Base-by-base conservation (phyloP, 306 rosid genomes). In the Lupinus albus region DNA sequence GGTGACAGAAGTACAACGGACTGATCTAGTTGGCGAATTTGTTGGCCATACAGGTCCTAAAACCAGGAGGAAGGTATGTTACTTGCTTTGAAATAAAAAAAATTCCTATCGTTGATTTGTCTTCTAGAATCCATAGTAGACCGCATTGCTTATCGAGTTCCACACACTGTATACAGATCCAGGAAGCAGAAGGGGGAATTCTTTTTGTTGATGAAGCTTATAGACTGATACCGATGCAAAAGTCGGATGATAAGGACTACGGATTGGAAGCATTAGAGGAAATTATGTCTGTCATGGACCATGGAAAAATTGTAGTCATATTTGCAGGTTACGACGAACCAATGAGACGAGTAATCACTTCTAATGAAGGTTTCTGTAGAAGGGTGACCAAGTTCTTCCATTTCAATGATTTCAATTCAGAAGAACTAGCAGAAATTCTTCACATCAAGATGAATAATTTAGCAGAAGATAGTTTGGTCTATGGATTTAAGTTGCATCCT, bases 31-130 rank as follows among this genome's bases (percentile, higher is more conserved):
- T 47, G 99, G 97, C 12, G 99, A 94, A 73, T 91, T 88, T 76
- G 96, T 94, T 25, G 99, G 99, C 68, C 99, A 94, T 45, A 94
- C 99, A 9, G 99, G 99, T 71, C 97, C 97, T 3, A 90, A 94
- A 77, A 88, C 99, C 65, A 85, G 97, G 81, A 84, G 83, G 54
- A 94, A 84, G 97, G 97, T 94, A 74, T 33, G 63, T 7, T 55
- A 2, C 53, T 53, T 28, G 18, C 38, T 36, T 3, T 38, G 30
- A 45, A 65, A 45, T 71, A 33, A 8, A 45, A 65, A 45, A 68
- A 33, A 8, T 60, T 81, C 58, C 16, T 63, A 68, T 38, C 9
- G 36, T 5, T 53, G 12, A 12, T 44, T 47, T 42, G 9, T 13
- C 10, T 50, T 75, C 48, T 13, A 35, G 10, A 41, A 55, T 36